Evolutionary conservation across 805 yeast genomes (phyloP), one percentile per base, ranked within the genome.

Genomic region (Lipomyces lipofer): DNA sequence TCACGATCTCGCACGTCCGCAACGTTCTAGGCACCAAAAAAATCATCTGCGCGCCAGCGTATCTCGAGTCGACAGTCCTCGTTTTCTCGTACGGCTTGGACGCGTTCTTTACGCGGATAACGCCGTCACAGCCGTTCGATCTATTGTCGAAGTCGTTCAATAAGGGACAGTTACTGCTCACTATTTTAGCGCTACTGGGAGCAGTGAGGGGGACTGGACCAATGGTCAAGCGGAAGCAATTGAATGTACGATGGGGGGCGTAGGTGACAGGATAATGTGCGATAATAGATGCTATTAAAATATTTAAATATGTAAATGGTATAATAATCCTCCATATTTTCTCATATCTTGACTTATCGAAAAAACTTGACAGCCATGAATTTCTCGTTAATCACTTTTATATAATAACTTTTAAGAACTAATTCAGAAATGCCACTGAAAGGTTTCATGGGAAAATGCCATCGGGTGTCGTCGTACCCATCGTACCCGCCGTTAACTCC

Each of bases 41-140:
- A 1, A 46, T 60, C 25, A 15, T 42, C n/a, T 27, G 51, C 0
- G 65, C 74, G 2, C 76, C 86, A 1, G 86, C 97, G 0, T 77
- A 80, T 36, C 73, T 90, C 48, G 98, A 92, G 70, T 87, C 96
- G 1, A 90, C 97, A 0, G 76, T 85, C 1, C 53, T 71, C 15
- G 75, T 88, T 17, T 79, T 87, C 0, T 83, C 94, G 57, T 75
- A 78, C 33, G 88, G 85, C 17, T 69, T 76, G n/a, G 95, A 88
- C 66, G 68, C 86, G 5, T 91, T 87, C 72, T 87, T 91, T 65
- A 84, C 95, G 0, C 75, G 82, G 52, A 76, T 86, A 15, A 79
- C 85, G 47, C 97, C 98, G 0, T 88, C 97, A 0, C 80, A 80
- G 40, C 87, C 88, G 36, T 91, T 88, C 70, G 99, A 92, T 71